Evolutionary conservation across 2,329 filamentous ascomycete genomes (phyloP), one percentile per base, ranked within the genome.

Genomic region (Triangularia setosa): DNA sequence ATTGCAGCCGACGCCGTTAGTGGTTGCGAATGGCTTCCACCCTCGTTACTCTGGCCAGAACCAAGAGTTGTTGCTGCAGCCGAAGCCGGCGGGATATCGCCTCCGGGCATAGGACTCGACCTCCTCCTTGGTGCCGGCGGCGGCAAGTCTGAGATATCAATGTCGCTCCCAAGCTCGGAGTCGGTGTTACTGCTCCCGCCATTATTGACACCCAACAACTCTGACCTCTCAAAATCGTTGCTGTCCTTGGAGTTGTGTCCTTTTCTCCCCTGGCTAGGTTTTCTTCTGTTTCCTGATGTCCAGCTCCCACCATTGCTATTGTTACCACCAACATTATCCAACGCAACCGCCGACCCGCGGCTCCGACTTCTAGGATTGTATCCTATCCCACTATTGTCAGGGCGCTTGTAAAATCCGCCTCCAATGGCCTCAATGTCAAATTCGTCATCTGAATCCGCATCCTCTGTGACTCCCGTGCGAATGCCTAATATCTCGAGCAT

Each of bases 401-500:
- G 86, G 69, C 92, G 90, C 75, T 96, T 95, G 71, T 90, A 89
- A 72, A 93, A 96, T 7, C 90, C 87, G 11, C 89, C 89, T 24
- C 85, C 83, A 60, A 90, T 87, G 12, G 83, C 80, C 75, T 97
- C 95, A 67, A 97, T 99, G 75, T 99, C 95, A 72, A 99, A 99
- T 76, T 99, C 95, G 74, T 99, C 95, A 74, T 99, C 95, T 54
- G 92, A 97, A 75, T 99, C 95, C 54, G 96, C 91, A 75, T 99
- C 95, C 72, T 99, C 95, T 0, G 97, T 91, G 0, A 99, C 94
- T 0, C 95, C 95, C 0, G 94, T 99, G 63, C 92, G 87, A 67
- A 99, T 99, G n/a, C 93, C 91, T 16, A 98, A 80, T 62, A 99
- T 99, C 75, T 99, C 95, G 18, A 99, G 82, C 95, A 99, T 99